Conservation (phyloP, 257 asterid species). For the Misopates orontium region DNA sequence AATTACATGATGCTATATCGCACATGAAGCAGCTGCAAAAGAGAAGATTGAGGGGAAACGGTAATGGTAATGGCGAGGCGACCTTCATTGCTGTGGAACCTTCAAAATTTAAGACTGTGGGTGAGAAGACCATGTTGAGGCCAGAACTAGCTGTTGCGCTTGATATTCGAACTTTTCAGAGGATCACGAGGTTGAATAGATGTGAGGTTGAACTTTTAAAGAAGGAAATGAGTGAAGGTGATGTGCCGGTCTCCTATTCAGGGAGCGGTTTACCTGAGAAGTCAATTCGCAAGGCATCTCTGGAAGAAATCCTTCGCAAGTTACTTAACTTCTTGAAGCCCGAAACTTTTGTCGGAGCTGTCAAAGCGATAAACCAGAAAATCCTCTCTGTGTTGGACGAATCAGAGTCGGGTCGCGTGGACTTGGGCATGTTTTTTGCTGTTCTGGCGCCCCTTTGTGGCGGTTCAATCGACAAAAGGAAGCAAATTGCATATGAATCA, state of each 20-base stretch:
- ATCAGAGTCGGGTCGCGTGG: conserved; percentile 81
- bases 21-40: conserved; percentile 96
- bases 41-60: conserved; percentile 71
- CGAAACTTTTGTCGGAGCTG: conserved; percentile 90
- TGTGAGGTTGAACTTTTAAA: conserved; percentile 76
- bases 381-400: conserved; percentile 79
- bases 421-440: conserved; percentile 90
- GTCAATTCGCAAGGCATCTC: conserved; percentile 86
- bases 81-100: conserved; percentile 69
- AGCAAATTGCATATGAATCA: conserved; percentile 80
- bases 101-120: conserved; percentile 68
- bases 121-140: conserved; percentile 75
- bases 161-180: conserved; percentile 85
- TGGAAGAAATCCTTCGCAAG: conserved; percentile 75
- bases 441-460: conserved; percentile 81
- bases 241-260: conserved; percentile 78
- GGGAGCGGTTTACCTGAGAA: conserved; percentile 80
- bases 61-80: conserved; percentile 62
- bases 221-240: conserved; percentile 84
- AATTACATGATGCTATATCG: conserved; percentile 81
- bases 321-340: conserved; percentile 86
- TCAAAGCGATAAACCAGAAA: conserved; percentile 90
- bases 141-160: conserved; percentile 71
- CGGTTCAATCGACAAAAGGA: conserved; percentile 79
- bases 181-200: conserved; percentile 81